phyloP scores from a whole-genome alignment of 306 rosid species.

The Cicer judaicum region DNA sequence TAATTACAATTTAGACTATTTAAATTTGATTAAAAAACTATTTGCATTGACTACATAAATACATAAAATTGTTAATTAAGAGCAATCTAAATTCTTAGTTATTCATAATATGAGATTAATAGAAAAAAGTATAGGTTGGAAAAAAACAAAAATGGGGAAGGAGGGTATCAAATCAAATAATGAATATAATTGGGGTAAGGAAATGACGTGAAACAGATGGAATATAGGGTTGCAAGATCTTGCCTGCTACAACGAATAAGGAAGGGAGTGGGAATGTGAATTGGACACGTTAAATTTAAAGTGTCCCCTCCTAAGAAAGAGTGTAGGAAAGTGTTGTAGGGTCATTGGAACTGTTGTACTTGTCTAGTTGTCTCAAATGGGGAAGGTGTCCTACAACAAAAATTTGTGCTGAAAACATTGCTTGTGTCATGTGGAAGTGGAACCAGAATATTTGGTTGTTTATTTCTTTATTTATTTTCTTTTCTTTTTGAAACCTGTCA shows the following conservation, averaged over 20 bases:
- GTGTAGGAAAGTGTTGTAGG: slow-evolving; percentile 49
- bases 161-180: neutral
- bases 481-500: slow-evolving; percentile 14
- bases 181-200: slow-evolving; percentile 32
- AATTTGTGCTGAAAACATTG: slow-evolving; percentile 37
- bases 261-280: slow-evolving; percentile 52
- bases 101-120: no score
- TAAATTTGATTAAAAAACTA: no score
- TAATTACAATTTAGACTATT: no score
- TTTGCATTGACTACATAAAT: no score
- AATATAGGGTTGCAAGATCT: slow-evolving; percentile 69
- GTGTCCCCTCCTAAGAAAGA: slow-evolving; percentile 48
- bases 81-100: no score
- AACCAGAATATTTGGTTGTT: slow-evolving; percentile 52
- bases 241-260: slow-evolving; percentile 67
- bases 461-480: slow-evolving; percentile 33
- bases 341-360: slow-evolving; percentile 37
- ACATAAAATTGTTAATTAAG: no score
- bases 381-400: slow-evolving; percentile 30
- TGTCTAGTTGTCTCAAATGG: slow-evolving; percentile 54
- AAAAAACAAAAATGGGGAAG: no score
- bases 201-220: slow-evolving; percentile 58
- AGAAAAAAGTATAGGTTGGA: no score
- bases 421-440: slow-evolving; percentile 44
- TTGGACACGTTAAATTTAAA: slow-evolving; percentile 46